These are phyloP conservation scores for Cladosporium halotolerans DNA, from an alignment of 2,329 filamentous ascomycete genomes.

Conservation along the genomic window DNA sequence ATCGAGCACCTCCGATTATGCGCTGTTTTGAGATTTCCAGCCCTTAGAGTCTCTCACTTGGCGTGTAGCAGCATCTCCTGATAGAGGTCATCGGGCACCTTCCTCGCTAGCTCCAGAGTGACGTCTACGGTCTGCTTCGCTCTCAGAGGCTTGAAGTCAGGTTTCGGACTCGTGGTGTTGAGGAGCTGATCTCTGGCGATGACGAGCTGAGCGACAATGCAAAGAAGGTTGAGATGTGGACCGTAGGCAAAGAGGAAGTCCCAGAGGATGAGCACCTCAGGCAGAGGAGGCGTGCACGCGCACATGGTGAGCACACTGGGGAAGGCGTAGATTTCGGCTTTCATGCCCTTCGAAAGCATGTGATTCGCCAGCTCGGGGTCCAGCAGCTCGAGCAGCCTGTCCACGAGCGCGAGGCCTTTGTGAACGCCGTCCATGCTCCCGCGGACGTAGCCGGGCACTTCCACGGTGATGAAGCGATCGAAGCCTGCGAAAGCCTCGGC, in stretches of 20 bases:
- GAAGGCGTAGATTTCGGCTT: slow-evolving; percentile 93
- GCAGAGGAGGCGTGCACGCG: slow-evolving; percentile 89
- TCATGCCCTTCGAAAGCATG: slow-evolving; percentile 77
- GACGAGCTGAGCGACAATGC: slow-evolving; percentile 91
- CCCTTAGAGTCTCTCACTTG: slow-evolving; percentile 44
- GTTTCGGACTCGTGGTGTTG: slow-evolving; percentile 79
- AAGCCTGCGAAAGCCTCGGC: slow-evolving; percentile 92
- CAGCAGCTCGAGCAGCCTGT: slow-evolving; percentile 84
- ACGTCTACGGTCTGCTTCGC: slow-evolving; percentile 41
- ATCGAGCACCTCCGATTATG: too few relatives aligned
- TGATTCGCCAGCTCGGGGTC: slow-evolving; percentile 82
- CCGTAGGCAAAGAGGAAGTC: slow-evolving; percentile 97
- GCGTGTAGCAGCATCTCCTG: slow-evolving; percentile 85
- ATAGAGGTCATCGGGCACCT: slow-evolving; percentile 87
- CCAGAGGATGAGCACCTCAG: slow-evolving; percentile 89
- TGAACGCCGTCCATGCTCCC: slow-evolving; percentile 98
- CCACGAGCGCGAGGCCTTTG: slow-evolving; percentile 80
- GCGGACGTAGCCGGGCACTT: slow-evolving; percentile 88
- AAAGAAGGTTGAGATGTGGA: slow-evolving; percentile 87
- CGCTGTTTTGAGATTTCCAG: neutral
- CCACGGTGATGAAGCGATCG: slow-evolving; percentile 75
- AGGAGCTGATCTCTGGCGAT: slow-evolving; percentile 80
- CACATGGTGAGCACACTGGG: slow-evolving; percentile 90
- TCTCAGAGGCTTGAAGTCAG: slow-evolving; percentile 34
- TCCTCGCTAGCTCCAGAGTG: slow-evolving; percentile 78